A percentile compares a stretch with the other conserved stretches of the same genome.
Conservation (phyloP, 2,329 filamentous ascomycete genomes). For the Triangularia setosa region DNA sequence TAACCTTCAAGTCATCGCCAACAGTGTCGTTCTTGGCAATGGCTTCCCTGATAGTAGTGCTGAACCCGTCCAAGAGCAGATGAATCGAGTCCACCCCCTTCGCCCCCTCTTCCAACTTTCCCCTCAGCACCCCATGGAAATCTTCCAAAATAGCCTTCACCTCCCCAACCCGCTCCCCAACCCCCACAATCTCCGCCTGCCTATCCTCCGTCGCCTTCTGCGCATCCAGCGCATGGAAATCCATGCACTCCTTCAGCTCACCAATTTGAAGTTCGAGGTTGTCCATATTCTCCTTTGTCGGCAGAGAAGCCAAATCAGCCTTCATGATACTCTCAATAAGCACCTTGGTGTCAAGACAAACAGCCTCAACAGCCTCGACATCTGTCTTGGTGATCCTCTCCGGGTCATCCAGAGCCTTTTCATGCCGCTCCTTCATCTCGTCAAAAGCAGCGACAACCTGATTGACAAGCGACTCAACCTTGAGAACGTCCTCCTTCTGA, state of each 20-base stretch:
- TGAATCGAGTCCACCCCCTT: constrained; percentile 69
- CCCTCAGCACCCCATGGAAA: constrained; percentile 71
- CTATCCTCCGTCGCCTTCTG: constrained; percentile 79
- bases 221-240: constrained; percentile 66
- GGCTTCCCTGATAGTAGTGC: constrained; percentile 63
- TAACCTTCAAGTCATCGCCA: constrained; percentile 62
- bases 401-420: constrained; percentile 51
- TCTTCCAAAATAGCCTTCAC: constrained; percentile 75
- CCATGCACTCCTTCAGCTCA: constrained; percentile 61
- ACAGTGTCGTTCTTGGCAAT: constrained; percentile 55
- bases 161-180: constrained; percentile 73
- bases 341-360: constrained; percentile 81
- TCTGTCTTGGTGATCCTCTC: constrained; percentile 76
- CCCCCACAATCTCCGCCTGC: constrained; percentile 74
- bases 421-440: constrained; percentile 61
- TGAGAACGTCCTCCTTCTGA: constrained; percentile 73
- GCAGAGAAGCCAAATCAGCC: constrained; percentile 65
- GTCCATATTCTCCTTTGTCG: constrained; percentile 73
- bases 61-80: constrained; percentile 63
- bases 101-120: constrained; percentile 71
- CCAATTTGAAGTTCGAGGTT: constrained; percentile 65
- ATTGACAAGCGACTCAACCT: constrained; percentile 72
- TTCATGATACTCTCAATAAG: constrained; percentile 70
- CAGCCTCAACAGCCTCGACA: constrained; percentile 72
- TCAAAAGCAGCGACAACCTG: constrained; percentile 74